Evolutionary conservation across 805 yeast species (phyloP).

Genomic region (Saccharomycopsis vini): DNA sequence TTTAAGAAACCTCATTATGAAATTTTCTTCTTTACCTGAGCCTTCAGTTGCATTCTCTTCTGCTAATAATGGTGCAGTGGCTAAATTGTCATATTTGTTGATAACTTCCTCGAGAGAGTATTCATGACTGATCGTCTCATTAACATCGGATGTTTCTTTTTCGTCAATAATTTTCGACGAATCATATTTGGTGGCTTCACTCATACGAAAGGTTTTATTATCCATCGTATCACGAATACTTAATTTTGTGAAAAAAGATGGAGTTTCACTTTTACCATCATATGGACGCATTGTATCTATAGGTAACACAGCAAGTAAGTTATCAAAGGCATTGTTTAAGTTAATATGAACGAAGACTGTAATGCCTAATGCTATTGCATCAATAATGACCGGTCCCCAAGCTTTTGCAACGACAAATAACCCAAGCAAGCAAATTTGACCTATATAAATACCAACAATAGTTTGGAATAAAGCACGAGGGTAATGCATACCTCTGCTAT

Average conservation of each 20-base stretch:
- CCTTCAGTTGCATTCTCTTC: conserved; percentile 45
- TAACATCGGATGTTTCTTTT: no score
- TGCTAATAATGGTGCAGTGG: conserved; percentile 53
- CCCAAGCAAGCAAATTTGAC: conserved; percentile 80
- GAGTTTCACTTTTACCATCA: conserved; percentile 60
- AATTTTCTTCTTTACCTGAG: conserved; percentile 19
- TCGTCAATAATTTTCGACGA: not conserved
- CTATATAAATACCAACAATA: conserved; percentile 78
- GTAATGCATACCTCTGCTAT: conserved; percentile 73
- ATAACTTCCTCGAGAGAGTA: conserved; percentile 1
- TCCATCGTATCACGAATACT: not conserved
- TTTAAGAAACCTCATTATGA: conserved; percentile 35
- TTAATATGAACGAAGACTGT: conserved; percentile 65
- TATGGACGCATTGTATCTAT: conserved; percentile 67
- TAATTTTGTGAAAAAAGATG: conserved; percentile 30
- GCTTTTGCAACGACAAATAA: conserved; percentile 83
- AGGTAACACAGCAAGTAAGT: conserved; percentile 50
- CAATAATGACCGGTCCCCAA: conserved; percentile 88
- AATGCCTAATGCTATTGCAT: conserved; percentile 51
- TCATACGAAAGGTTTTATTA: not conserved
- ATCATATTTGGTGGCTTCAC: conserved; percentile 1
- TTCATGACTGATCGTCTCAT: no score
- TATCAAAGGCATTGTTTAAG: conserved; percentile 57
- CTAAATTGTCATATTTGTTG: conserved; percentile 14
- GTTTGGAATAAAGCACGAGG: conserved; percentile 87